Evolutionary conservation across 23 red algal genomes (phyloP).

Genomic region (Gracilaria caudata): DNA sequence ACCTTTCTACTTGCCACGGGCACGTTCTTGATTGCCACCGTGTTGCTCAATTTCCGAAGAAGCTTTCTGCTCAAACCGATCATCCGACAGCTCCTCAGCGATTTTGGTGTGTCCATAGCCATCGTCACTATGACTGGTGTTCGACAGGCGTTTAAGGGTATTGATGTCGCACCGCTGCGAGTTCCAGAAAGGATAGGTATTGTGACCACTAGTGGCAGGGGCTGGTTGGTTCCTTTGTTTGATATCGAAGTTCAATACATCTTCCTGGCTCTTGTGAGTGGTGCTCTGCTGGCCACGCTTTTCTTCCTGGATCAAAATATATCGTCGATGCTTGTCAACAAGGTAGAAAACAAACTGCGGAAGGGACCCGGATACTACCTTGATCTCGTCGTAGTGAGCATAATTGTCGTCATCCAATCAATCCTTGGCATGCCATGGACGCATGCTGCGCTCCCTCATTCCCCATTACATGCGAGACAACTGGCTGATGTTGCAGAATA

Average conservation of each 20-base stretch:
- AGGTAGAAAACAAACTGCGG: conserved; percentile 88
- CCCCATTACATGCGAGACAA: conserved; percentile 85
- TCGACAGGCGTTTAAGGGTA: conserved; percentile 65
- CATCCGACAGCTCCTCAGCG: conserved; percentile 85
- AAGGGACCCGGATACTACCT: conserved; percentile 92
- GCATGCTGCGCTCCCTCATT: conserved; percentile 94
- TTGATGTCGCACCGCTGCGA: conserved; percentile 62
- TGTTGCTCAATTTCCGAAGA: conserved; percentile 71
- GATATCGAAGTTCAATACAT: conserved; percentile 79
- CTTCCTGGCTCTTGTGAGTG: conserved; percentile 89
- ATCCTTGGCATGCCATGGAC: conserved; percentile 93
- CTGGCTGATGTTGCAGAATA: conserved; percentile 95
- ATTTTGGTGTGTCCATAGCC: conserved; percentile 89
- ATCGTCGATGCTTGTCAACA: conserved; percentile 83
- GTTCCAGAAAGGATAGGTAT: conserved; percentile 77
- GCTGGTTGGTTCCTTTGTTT: conserved; percentile 84
- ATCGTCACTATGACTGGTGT: conserved; percentile 81
- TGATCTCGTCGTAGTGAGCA: conserved; percentile 81
- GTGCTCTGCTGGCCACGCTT: conserved; percentile 75
- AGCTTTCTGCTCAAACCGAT: conserved; percentile 87
- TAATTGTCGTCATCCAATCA: conserved; percentile 79
- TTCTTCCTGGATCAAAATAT: conserved; percentile 99
- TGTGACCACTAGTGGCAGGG: conserved; percentile 78
- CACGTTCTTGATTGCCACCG: conserved; percentile 80
- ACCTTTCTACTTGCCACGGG: conserved; percentile 81